Evolutionary conservation across 768 basidiomycete species (phyloP).

Genomic region (Lactifluus hygrophoroides): DNA sequence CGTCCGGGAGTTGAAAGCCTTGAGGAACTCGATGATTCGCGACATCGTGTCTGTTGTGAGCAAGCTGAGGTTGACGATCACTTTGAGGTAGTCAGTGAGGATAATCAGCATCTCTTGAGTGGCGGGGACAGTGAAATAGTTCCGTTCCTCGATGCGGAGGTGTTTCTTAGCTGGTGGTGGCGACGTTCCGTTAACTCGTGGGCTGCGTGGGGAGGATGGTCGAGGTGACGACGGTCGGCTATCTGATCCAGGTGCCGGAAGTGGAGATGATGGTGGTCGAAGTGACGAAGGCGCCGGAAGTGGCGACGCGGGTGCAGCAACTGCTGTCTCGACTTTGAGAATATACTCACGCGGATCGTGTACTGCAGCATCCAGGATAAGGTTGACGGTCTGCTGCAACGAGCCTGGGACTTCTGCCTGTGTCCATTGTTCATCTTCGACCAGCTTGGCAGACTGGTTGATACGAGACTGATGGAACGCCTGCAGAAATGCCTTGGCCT

Average conservation of each 20-base stretch:
- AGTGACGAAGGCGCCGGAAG: slow-evolving; percentile 21
- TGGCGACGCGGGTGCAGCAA: slow-evolving; percentile 23
- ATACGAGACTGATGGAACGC: slow-evolving; percentile 78
- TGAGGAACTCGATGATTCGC: slow-evolving; percentile 89
- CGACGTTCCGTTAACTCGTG: slow-evolving; percentile 18
- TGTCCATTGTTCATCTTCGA: slow-evolving; percentile 94
- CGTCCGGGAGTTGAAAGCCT: slow-evolving; percentile 95
- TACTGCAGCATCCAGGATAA: slow-evolving; percentile 75
- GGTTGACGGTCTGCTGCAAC: slow-evolving; percentile 63
- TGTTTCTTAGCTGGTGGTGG: slow-evolving; percentile 37
- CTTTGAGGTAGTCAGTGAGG: slow-evolving; percentile 75
- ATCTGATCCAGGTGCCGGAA: slow-evolving; percentile 21
- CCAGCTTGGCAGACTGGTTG: slow-evolving; percentile 73
- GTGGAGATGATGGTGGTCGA: slow-evolving; percentile 25
- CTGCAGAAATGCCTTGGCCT: slow-evolving; percentile 86
- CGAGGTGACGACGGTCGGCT: slow-evolving; percentile 12
- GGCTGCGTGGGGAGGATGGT: slow-evolving; percentile 16
- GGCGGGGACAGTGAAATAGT: slow-evolving; percentile 80
- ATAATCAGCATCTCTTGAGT: slow-evolving; percentile 68
- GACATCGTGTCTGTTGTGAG: slow-evolving; percentile 95
- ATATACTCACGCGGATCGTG: slow-evolving; percentile 66
- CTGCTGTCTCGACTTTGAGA: slow-evolving; percentile 26
- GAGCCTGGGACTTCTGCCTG: slow-evolving; percentile 60
- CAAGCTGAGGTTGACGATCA: slow-evolving; percentile 81
- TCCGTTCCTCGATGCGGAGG: slow-evolving; percentile 71